A percentile compares a stretch with the other conserved stretches of the same genome.
Evolutionary conservation across 495 filamentous ascomycete genomes (phyloP).

Genomic region (Aspergillus conjunctus): DNA sequence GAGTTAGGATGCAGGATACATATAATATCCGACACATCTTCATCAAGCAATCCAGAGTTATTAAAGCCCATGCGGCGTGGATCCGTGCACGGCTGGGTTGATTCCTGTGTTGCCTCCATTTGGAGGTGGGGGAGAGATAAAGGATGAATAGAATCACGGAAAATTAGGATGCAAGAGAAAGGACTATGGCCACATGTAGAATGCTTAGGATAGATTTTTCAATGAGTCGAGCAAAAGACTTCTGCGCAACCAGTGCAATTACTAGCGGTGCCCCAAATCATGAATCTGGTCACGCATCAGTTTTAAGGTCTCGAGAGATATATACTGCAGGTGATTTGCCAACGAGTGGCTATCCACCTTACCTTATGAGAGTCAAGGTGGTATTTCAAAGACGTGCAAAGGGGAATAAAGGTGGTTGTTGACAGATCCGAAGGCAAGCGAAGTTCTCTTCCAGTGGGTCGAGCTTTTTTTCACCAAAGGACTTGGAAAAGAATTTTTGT

Average conservation of each 20-base stretch:
- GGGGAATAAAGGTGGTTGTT: background rate
- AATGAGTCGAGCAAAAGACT: constrained; percentile 10
- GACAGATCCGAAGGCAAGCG: background rate
- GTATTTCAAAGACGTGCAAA: background rate
- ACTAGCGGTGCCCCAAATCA: constrained; percentile 25
- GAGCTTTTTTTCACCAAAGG: background rate
- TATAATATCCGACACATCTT: constrained; percentile 84
- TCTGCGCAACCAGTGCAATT: constrained; percentile 25
- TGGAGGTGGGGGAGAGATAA: background rate
- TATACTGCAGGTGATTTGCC: constrained; percentile 2
- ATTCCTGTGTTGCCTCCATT: constrained; percentile 62
- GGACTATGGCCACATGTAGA: constrained; percentile 13
- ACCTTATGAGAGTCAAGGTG: constrained; percentile 1
- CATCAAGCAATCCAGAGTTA: constrained; percentile 73
- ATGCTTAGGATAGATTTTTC: constrained; percentile 3
- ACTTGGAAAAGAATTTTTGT: background rate
- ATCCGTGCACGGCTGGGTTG: constrained; percentile 81
- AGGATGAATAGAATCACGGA: background rate
- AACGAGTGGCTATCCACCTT: constrained; percentile 8
- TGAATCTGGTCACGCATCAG: constrained; percentile 22
- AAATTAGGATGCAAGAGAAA: background rate
- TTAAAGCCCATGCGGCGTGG: constrained; percentile 74
- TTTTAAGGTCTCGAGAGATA: constrained; percentile 5
- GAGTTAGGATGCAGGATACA: constrained; percentile 85
- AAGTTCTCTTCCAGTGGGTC: background rate